Evolutionary conservation across 306 rosid genomes (phyloP), one percentile per base, ranked within the genome.

Genomic region (Delonix regia): DNA sequence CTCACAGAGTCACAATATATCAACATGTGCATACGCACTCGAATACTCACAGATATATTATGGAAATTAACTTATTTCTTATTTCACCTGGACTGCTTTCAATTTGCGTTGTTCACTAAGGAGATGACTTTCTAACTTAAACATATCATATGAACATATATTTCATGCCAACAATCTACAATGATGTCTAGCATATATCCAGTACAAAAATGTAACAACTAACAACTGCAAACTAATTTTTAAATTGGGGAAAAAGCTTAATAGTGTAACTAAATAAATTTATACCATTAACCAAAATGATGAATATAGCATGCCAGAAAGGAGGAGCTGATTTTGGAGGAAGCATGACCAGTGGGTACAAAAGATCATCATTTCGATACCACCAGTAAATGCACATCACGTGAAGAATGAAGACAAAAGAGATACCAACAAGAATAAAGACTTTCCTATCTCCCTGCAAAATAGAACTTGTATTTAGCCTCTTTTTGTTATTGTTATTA

Each of bases 261-360:
- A 64, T 18, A n/a, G 8, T 9, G 70, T 27, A 9, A 57, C 36
- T 45, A 39, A 51, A 48, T 47, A 85, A 76, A 69, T 36, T 14
- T 85, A 51, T 93, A 96, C 99, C 99, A 75, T 96, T 93, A 25
- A 91, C 97, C 90, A 96, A 73, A 76, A 90, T 86, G 89, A 89
- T 90, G 85, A 93, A 96, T 71, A 96, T 78, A 27, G 94, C 87
- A 83, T 91, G 92, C 97, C 98, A 93, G 80, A 96, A 93, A 4
- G 98, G 91, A 16, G 92, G 92, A 18, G 86, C 83, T 61, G 89
- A 74, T 81, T 83, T 86, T 68, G 97, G 97, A 47, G 99, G 98
- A 85, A 93, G 77, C 97, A 96, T 84, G 66, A 75, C 84, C 83
- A 95, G 73, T 1, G 97, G 93, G 71, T 80, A 83, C 13, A 96